Percentiles rank a stretch among this genome's conserved stretches.
These are phyloP conservation scores for Chaetomium fimeti DNA, from an alignment of 495 filamentous ascomycete genomes.

Conservation along the genomic window DNA sequence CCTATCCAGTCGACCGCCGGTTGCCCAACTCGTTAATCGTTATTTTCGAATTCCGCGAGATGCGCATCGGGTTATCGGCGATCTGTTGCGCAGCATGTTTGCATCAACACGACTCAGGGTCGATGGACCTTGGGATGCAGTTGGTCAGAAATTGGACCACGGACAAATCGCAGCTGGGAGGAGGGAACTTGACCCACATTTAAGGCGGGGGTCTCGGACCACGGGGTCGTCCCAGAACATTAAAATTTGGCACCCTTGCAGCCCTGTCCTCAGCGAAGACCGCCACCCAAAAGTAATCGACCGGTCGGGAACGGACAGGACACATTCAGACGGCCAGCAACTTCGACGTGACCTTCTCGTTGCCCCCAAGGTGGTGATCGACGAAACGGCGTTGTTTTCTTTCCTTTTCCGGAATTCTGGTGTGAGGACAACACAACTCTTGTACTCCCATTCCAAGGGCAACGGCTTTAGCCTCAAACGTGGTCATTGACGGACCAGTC, in stretches of 20 bases:
- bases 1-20: not conserved
- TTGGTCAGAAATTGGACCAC: constrained; percentile 4
- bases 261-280: constrained; percentile 10
- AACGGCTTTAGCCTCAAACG: constrained; percentile 19
- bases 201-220: constrained; percentile 19
- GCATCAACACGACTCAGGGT: not conserved
- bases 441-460: constrained; percentile 20
- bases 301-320: not conserved
- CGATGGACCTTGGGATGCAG: not conserved
- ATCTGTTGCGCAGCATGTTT: not conserved
- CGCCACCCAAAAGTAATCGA: constrained; percentile 12
- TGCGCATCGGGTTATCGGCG: too few relatives aligned
- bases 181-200: not conserved
- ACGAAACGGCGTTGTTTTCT: constrained; percentile 24
- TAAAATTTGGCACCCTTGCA: constrained; percentile 21
- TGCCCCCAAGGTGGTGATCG: constrained; percentile 25
- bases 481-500: constrained; percentile 29
- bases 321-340: constrained; percentile 11
- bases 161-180: not conserved
- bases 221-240: constrained; percentile 12
- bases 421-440: constrained; percentile 28
- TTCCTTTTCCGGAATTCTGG: constrained; percentile 22
- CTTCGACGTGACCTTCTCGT: not conserved
- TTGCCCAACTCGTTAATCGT: not conserved
- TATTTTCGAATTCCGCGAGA: too few relatives aligned